Percentiles rank a stretch among this genome's conserved stretches.
Conservation (phyloP, 1,284 basidiomycete species). For the Trichosporon inkin region DNA sequence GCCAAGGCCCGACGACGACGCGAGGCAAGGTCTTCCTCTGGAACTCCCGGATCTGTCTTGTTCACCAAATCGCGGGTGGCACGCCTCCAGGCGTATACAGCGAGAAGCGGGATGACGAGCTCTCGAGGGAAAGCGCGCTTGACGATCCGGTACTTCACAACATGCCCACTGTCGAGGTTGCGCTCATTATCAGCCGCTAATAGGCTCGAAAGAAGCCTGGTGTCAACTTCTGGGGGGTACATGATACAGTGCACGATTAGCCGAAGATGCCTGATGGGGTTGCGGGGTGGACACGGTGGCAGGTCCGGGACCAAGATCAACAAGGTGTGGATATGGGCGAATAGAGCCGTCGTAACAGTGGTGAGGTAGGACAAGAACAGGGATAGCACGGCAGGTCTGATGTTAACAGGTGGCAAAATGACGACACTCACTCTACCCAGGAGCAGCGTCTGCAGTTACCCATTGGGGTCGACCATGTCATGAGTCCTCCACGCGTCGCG, state of each 20-base stretch:
- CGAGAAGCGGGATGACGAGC: constrained; percentile 16
- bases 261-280: background rate
- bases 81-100: constrained; percentile 13
- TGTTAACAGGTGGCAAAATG: constrained; percentile 10
- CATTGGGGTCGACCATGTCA: background rate
- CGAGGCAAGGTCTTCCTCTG: background rate
- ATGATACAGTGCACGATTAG: background rate
- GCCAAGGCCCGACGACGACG: constrained; percentile 17
- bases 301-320: constrained; percentile 10
- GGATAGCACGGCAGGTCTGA: constrained; percentile 1
- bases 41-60: background rate
- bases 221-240: constrained; percentile 10
- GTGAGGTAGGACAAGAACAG: constrained; percentile 13
- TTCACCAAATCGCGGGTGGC: background rate
- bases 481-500: background rate
- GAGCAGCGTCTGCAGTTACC: background rate
- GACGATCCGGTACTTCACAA: constrained; percentile 5
- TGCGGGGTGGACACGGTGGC: constrained; percentile 17
- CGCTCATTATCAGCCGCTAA: background rate
- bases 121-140: constrained; percentile 12
- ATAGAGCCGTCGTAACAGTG: constrained; percentile 16
- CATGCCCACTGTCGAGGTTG: background rate
- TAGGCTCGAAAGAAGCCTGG: constrained; percentile 5
- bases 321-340: constrained; percentile 19
- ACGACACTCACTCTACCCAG: constrained; percentile 3